Evolutionary conservation across 257 asterid species (phyloP), one percentile per base, ranked within the genome.

Genomic region (Solanum ossicruentum): DNA sequence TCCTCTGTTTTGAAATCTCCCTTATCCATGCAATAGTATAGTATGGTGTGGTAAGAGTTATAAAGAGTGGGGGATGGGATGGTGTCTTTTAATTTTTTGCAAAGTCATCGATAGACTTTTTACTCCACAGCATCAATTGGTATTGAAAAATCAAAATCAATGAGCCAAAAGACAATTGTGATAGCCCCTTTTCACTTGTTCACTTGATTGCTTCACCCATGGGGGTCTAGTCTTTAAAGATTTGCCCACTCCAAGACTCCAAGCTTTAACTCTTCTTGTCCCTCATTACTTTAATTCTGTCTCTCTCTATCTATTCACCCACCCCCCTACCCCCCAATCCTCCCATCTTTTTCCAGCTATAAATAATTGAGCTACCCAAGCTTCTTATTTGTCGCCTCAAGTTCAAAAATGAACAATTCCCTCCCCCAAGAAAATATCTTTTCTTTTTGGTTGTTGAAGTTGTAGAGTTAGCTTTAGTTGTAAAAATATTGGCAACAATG

Each of bases 181-280:
- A 82, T 41, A 45, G 60, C 49, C 78, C 43, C 51, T 61, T 82
- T 83, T 82, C 52, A 85, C 82, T 71, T 49, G 20, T 54, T 78
- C 58, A 86, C 87, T 87, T 72, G 87, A 88, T 87, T 82, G 83
- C 88, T 82, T 89, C 87, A 84, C 79, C 79, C 65, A 85, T 84
- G 83, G 83, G 84, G 41, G 41, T 36, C 41, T 36, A 36, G 66
- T 78, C 87, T 85, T 91, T 89, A 90, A 90, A 85, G 91, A 89
- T 86, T 75, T 89, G 89, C 87, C 93, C 94, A 90, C 92, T 90
- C 93, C 88, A 85, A 89, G 90, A 88, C 94, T 92, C 94, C 89
- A 89, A 88, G 89, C 89, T 85, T 85, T 90, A 84, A 89, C 79
- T 82, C 85, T 41, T 51, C 73, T 72, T 61, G 81, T 66, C 52